Base-by-base conservation (phyloP, 2,329 filamentous ascomycete species). In the Colletotrichum trifolii region DNA sequence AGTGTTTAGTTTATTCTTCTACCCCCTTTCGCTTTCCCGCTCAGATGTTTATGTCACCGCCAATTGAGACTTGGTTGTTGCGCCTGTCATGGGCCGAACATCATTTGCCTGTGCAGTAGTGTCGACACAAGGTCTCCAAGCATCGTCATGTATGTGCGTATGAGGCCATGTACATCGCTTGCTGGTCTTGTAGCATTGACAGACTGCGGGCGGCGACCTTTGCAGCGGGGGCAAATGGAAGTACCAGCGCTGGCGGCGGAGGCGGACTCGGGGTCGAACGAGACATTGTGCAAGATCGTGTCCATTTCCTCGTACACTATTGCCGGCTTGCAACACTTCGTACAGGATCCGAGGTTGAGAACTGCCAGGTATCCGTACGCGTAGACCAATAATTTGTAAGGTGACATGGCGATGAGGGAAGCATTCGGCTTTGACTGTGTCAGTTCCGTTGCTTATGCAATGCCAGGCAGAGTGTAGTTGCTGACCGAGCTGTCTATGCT, bases 251-350 rank as follows among this genome's bases (percentile, higher is more conserved):
- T 45, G 15, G 35, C 17, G 17, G 50, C 47, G n/a, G 58, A 50
- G 25, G 42, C 58, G 62, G 46, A 52, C 50, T 62, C 35, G 52
- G 45, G 47, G 40, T 52, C 36, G 52, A 42, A 25, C 12, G 15
- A 25, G 13, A 15, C 3, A 46, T 8, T 9, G 12, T 10, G 12
- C 40, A 50, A 46, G 34, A 55, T 40, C 33, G 38, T 54, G n/a
- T 49, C 33, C 48, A 25, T 25, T 25, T 25, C 36, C 15, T 49
- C 33, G 10, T 52, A 10, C 13, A 46, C 54, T 34, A 45, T n/a
- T 42, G 72, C 69, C 75, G 73, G 75, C 74, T 73, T 75, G 74
- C 72, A 71, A 77, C 74, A 71, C 71, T 75, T 72, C 75, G 46
- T 67, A 52, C 48, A 56, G 43, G 64, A 65, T 50, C 60, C 67